Conservation (phyloP, 176 grass and related monocot genomes). For the Zizania latifolia region DNA sequence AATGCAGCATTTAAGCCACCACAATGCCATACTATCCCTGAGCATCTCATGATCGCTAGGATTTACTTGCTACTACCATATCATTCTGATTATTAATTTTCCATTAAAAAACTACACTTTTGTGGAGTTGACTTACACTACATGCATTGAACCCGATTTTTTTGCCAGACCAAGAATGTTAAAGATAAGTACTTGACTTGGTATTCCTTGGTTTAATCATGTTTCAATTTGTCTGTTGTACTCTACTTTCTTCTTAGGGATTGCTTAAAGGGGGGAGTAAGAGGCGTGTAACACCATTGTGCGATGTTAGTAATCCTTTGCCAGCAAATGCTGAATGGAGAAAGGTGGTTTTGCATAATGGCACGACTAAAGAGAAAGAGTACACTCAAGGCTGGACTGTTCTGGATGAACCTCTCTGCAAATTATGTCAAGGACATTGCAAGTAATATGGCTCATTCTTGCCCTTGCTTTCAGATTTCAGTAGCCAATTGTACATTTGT, state of each 20-base stretch:
- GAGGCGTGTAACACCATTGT: slow-evolving; percentile 52
- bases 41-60: background rate
- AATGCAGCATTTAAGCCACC: background rate
- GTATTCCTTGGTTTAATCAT: background rate
- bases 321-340: slow-evolving; percentile 90
- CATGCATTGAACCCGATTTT: background rate
- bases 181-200: slow-evolving; percentile 1
- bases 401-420: slow-evolving; percentile 72
- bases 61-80: background rate
- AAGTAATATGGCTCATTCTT: slow-evolving; percentile 39
- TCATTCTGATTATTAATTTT: background rate
- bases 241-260: slow-evolving; percentile 44
- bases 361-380: slow-evolving; percentile 50
- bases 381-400: slow-evolving; percentile 78
- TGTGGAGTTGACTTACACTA: background rate
- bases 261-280: slow-evolving; percentile 90
- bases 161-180: background rate
- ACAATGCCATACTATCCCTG: background rate
- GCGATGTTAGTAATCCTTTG: slow-evolving; percentile 67
- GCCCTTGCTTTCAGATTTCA: slow-evolving; percentile 17
- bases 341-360: slow-evolving; percentile 54
- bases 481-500: background rate
- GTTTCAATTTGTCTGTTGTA: background rate
- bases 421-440: slow-evolving; percentile 87
- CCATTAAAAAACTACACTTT: background rate